Conservation (phyloP, 495 filamentous ascomycete genomes). For the Trypethelium eluteriae region DNA sequence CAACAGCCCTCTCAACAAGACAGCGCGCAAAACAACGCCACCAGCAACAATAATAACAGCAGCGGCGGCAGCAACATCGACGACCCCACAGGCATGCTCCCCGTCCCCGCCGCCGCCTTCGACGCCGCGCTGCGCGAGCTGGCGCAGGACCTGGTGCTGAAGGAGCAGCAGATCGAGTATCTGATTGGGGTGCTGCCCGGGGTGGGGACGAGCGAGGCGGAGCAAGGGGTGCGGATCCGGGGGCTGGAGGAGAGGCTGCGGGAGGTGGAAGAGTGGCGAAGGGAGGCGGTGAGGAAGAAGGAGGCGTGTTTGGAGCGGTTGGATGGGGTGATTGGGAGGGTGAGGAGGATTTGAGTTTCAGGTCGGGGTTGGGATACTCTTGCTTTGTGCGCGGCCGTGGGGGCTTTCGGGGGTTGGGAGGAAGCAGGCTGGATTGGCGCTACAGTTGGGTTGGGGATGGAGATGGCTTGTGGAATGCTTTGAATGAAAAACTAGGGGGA, state of each 20-base stretch:
- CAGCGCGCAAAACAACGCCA: not conserved
- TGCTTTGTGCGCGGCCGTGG: not conserved
- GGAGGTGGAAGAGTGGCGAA: conserved; percentile 63
- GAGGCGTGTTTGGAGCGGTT: conserved; percentile 57
- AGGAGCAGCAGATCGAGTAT: conserved; percentile 90
- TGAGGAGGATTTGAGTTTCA: conserved; percentile 26
- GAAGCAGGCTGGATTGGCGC: too few relatives aligned
- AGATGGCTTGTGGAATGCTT: too few relatives aligned
- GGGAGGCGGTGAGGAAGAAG: conserved; percentile 62
- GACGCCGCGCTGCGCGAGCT: conserved; percentile 67
- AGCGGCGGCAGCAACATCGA: conserved; percentile 11
- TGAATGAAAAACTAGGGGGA: too few relatives aligned
- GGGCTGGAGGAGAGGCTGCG: conserved; percentile 70
- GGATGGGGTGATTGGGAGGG: conserved; percentile 56
- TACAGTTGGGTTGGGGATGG: too few relatives aligned
- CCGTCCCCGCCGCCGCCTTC: conserved; percentile 59
- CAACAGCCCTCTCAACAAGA: conserved; percentile 21
- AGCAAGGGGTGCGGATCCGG: conserved; percentile 67
- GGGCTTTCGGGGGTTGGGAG: too few relatives aligned
- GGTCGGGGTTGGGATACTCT: too few relatives aligned
- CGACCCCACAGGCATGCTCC: conserved; percentile 25
- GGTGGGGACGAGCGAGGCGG: conserved; percentile 71
- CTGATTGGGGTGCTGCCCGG: conserved; percentile 80
- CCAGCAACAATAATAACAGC: not conserved
- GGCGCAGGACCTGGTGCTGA: conserved; percentile 75